Conservation (phyloP, 163 green algal species). For the Chlorella variabilis region DNA sequence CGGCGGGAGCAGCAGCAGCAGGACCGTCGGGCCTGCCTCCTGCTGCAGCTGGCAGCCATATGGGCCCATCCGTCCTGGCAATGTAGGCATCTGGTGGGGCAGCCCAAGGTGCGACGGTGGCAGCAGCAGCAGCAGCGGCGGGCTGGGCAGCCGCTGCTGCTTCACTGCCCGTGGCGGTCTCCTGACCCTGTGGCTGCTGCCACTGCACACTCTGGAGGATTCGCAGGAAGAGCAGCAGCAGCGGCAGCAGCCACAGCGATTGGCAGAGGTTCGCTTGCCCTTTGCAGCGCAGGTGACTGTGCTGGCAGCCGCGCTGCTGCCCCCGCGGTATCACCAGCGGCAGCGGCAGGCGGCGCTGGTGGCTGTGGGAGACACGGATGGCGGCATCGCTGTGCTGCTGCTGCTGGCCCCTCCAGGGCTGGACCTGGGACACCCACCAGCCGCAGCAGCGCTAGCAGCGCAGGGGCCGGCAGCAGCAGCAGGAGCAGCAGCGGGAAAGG, state of each 20-base stretch:
- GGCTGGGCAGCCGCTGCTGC: constrained; percentile 7
- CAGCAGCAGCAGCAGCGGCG: not conserved
- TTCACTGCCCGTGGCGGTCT: constrained; percentile 9
- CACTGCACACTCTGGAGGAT: not conserved
- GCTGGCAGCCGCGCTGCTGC: constrained; percentile 19
- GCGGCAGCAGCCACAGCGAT: not conserved
- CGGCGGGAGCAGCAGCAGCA: not conserved
- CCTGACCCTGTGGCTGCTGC: constrained; percentile 26
- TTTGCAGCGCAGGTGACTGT: not conserved
- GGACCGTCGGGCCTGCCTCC: not conserved
- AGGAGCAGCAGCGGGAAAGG: not conserved
- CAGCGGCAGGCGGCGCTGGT: constrained; percentile 12
- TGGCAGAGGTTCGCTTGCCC: constrained; percentile 24
- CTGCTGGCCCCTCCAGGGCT: not conserved
- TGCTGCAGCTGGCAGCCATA: constrained; percentile 17
- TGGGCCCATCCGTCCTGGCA: not conserved
- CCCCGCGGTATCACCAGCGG: not conserved
- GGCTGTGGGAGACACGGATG: not conserved
- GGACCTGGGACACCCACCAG: not conserved
- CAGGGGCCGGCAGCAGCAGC: not conserved
- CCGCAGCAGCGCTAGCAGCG: not conserved
- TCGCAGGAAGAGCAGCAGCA: not conserved
- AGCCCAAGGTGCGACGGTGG: not conserved
- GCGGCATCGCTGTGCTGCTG: not conserved
- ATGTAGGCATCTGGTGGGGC: constrained; percentile 23